Conservation (phyloP, 1,284 basidiomycete genomes). For the Takashimella koratensis region DNA sequence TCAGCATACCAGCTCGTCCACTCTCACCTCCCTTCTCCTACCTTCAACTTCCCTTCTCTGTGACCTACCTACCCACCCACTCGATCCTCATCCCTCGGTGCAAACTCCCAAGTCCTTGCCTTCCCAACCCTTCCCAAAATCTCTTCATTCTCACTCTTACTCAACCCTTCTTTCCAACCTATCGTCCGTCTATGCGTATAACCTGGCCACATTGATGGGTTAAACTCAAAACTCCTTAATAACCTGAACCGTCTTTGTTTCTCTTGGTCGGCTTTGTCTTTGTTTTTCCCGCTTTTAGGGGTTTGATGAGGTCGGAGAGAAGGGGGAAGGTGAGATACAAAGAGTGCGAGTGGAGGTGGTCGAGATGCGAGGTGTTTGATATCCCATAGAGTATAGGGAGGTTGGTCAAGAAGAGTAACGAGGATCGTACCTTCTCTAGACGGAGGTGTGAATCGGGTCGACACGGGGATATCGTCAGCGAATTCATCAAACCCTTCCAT, state of each 20-base stretch:
- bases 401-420: slow-evolving; percentile 74
- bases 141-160: slow-evolving; percentile 46
- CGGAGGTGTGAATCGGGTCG: slow-evolving; percentile 37
- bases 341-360: slow-evolving; percentile 23
- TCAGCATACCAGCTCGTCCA: too few species aligned
- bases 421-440: slow-evolving; percentile 60
- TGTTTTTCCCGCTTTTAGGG: neutral
- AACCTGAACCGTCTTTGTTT: slow-evolving; percentile 67
- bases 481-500: slow-evolving; percentile 27
- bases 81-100: slow-evolving; percentile 18
- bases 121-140: slow-evolving; percentile 39
- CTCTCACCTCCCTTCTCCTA: too few species aligned
- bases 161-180: slow-evolving; percentile 56
- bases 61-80: slow-evolving; percentile 1
- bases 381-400: slow-evolving; percentile 88
- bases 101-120: slow-evolving; percentile 47
- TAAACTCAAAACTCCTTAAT: slow-evolving; percentile 78
- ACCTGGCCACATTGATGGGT: slow-evolving; percentile 67
- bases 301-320: too few species aligned
- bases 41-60: too few species aligned
- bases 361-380: slow-evolving; percentile 70
- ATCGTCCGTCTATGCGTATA: slow-evolving; percentile 92
- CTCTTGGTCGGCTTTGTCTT: slow-evolving; percentile 4
- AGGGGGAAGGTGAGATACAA: slow-evolving; percentile 24
- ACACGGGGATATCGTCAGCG: slow-evolving; percentile 50